A percentile compares a stretch with the other conserved stretches of the same genome.
Conservation (phyloP, 257 asterid species). For the Buddleja alternifolia region DNA sequence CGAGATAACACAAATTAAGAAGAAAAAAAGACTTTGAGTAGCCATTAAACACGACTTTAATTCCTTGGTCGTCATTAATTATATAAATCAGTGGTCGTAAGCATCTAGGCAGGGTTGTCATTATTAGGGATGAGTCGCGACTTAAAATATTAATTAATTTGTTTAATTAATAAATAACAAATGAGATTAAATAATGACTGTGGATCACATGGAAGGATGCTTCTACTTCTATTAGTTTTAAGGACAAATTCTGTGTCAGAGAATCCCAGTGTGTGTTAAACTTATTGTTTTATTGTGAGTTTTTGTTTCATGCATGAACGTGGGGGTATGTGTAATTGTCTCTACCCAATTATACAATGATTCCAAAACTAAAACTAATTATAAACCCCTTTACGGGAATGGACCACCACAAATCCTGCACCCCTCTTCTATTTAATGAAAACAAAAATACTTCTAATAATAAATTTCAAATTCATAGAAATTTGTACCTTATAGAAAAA, state of each 20-base stretch:
- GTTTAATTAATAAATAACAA: constrained; percentile 17
- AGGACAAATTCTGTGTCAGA: constrained; percentile 59
- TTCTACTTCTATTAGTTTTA: constrained; percentile 26
- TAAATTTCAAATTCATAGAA: background rate
- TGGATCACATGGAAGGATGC: constrained; percentile 62
- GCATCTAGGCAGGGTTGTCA: constrained; percentile 43
- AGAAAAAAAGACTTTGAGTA: constrained; percentile 29
- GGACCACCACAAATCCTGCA: constrained; percentile 45
- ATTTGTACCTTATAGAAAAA: constrained; percentile 4
- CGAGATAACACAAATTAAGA: constrained; percentile 12
- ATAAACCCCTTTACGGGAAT: constrained; percentile 7
- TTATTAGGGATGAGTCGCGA: constrained; percentile 39
- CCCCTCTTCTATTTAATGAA: no score
- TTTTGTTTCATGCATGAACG: constrained; percentile 50
- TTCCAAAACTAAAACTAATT: constrained; percentile 21
- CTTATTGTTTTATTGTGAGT: constrained; percentile 45
- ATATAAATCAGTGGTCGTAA: constrained; percentile 29
- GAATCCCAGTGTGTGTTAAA: constrained; percentile 56
- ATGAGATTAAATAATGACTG: constrained; percentile 37
- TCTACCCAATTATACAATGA: constrained; percentile 34
- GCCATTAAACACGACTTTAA: constrained; percentile 34
- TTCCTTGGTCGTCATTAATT: background rate
- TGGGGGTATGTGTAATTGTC: constrained; percentile 55
- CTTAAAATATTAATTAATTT: background rate
- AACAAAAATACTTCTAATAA: no score